Evolutionary conservation across 345 rosid genomes (phyloP), one percentile per base, ranked within the genome.

Genomic region (Eucalyptus melliodora): DNA sequence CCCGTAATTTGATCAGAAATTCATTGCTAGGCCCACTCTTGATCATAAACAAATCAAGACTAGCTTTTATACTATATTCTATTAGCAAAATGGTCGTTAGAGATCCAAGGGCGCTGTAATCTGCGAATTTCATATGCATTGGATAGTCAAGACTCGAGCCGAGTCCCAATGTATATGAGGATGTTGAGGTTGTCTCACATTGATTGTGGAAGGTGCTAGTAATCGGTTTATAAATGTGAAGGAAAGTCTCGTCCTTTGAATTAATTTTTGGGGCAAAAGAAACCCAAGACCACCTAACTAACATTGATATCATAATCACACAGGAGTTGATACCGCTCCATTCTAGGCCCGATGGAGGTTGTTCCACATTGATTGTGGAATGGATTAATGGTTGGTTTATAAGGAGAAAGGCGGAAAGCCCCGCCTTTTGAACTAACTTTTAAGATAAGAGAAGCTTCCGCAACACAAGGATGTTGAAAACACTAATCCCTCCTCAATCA

Each of bases 201-300:
- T 8, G 2, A 53, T 53, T 21, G 26, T 21, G 5, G 0, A 53
- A 53, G 1, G 1, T 0, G 11, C 10, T 53, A 53, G 11, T 53
- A 0, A 21, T 53, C 0, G 0, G 0, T 53, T 53, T 53, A 53
- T 53, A 53, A 53, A 2, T 21, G 0, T 53, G 11, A 53, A 0
- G 26, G 2, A 53, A 53, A 53, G 2, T 53, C 26, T 21, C 5
- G 0, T 53, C 26, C 0, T 53, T 53, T 8, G 0, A 53, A 8
- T 0, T 53, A 21, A 53, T 4, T 53, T 53, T 21, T 21, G 0
- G 4, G 59, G 2, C 21, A 53, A 21, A 53, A 53, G 4, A 53
- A 53, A 21, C 59, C 26, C 59, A 53, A 53, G 11, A 53, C 11
- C 26, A 53, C 26, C 59, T 53, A 21, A 53, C 5, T 1, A 53